phyloP scores from a whole-genome alignment of 2,329 filamentous ascomycete genomes.

The Alternaria angustiovoidea region DNA sequence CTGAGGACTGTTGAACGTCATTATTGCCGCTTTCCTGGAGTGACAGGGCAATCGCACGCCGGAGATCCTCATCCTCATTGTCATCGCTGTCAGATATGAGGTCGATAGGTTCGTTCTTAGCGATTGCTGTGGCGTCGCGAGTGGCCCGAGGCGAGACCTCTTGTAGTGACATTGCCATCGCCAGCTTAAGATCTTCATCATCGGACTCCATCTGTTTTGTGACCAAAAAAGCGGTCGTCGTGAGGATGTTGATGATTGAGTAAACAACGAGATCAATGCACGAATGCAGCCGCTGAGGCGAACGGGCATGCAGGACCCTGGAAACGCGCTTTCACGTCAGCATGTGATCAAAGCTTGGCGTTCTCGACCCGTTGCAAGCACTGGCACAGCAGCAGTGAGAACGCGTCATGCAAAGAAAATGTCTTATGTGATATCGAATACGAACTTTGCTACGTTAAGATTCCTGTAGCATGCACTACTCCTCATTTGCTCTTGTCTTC shows the following conservation, averaged over 20 bases:
- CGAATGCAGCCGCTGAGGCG: neutral
- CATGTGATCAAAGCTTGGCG: conserved; percentile 28
- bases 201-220: conserved; percentile 34
- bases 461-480: neutral
- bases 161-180: conserved; percentile 42
- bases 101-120: conserved; percentile 20
- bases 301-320: neutral
- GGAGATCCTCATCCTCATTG: conserved; percentile 34
- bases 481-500: neutral
- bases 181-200: conserved; percentile 39
- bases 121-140: neutral
- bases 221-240: conserved; percentile 4
- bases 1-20: neutral
- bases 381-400: neutral
- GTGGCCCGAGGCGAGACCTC: conserved; percentile 19
- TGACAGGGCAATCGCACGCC: conserved; percentile 41
- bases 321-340: conserved; percentile 29
- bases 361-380: neutral
- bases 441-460: neutral
- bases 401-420: neutral
- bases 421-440: neutral
- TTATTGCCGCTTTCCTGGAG: conserved; percentile 19
- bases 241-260: neutral
- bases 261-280: neutral
- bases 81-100: conserved; percentile 29